phyloP scores from a whole-genome alignment of 75 land plant species.

The Cupressus sempervirens region DNA sequence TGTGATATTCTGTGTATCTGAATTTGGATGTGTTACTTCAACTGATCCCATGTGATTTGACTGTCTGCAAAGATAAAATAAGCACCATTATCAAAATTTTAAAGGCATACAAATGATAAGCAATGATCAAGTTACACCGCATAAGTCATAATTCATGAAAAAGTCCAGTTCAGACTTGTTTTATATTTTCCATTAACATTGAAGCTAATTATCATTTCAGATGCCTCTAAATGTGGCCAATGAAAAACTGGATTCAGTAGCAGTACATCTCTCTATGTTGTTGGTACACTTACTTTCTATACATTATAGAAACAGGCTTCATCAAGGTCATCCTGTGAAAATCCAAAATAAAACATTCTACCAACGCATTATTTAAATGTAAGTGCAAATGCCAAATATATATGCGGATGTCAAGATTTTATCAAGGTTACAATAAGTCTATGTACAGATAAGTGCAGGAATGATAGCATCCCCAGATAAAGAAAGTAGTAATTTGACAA shows the following conservation, averaged over 20 bases:
- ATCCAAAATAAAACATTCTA: not conserved
- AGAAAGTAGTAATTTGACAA: not conserved
- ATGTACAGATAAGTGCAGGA: not conserved
- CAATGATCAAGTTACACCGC: not conserved
- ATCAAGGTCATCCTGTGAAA: not conserved
- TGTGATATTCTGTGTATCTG: not conserved
- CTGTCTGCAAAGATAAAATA: conserved; percentile 1
- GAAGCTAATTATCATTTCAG: not conserved
- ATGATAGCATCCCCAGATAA: not conserved
- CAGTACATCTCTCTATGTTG: not conserved
- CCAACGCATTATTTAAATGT: not conserved
- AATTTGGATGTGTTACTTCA: not conserved
- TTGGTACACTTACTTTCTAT: not conserved
- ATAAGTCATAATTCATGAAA: not conserved
- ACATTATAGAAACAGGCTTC: not conserved
- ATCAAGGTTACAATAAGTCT: not conserved
- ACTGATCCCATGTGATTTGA: not conserved
- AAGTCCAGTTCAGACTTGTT: not conserved
- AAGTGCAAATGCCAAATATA: not conserved
- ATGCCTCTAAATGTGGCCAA: not conserved
- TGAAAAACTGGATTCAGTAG: not conserved
- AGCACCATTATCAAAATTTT: not conserved
- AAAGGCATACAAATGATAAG: not conserved
- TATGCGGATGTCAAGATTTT: not conserved
- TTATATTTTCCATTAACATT: not conserved